Evolutionary conservation across 2,329 filamentous ascomycete genomes (phyloP).

Genomic region (Blastomyces gilchristii): DNA sequence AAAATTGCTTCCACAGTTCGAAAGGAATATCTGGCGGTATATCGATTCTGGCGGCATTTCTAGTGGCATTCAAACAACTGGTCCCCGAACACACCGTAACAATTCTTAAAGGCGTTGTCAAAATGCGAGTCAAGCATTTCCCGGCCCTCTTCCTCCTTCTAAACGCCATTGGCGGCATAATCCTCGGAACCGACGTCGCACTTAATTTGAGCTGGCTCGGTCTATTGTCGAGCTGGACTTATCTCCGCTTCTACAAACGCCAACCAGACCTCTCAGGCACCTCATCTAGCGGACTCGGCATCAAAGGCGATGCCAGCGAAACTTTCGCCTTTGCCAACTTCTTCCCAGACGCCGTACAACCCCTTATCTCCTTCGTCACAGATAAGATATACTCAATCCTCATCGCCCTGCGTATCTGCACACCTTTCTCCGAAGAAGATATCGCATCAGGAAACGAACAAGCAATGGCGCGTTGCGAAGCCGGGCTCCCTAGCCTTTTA

Average conservation of each 20-base stretch:
- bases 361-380: conserved; percentile 61
- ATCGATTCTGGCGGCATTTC: conserved; percentile 81
- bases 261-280: conserved; percentile 46
- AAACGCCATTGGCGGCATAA: conserved; percentile 54
- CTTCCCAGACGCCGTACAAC: conserved; percentile 77
- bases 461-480: conserved; percentile 55
- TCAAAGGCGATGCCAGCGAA: conserved; percentile 87
- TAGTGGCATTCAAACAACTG: conserved; percentile 95
- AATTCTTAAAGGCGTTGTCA: conserved; percentile 76
- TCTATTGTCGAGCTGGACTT: conserved; percentile 84
- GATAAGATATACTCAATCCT: conserved; percentile 65
- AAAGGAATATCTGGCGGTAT: conserved; percentile 82
- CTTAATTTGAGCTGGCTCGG: conserved; percentile 70
- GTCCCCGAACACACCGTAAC: conserved; percentile 95
- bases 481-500: conserved; percentile 50
- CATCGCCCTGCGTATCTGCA: conserved; percentile 66
- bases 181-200: conserved; percentile 62
- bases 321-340: conserved; percentile 94
- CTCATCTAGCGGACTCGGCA: conserved; percentile 43
- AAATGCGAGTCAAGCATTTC: conserved; percentile 75
- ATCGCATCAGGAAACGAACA: conserved; percentile 63
- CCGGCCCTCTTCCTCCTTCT: conserved; percentile 66
- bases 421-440: conserved; percentile 73
- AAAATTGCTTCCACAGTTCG: conserved; percentile 43
- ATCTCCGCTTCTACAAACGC: conserved; percentile 85